These are phyloP conservation scores for Metschnikowia koreensis DNA, from an alignment of 805 yeast species.

Conservation along the genomic window DNA sequence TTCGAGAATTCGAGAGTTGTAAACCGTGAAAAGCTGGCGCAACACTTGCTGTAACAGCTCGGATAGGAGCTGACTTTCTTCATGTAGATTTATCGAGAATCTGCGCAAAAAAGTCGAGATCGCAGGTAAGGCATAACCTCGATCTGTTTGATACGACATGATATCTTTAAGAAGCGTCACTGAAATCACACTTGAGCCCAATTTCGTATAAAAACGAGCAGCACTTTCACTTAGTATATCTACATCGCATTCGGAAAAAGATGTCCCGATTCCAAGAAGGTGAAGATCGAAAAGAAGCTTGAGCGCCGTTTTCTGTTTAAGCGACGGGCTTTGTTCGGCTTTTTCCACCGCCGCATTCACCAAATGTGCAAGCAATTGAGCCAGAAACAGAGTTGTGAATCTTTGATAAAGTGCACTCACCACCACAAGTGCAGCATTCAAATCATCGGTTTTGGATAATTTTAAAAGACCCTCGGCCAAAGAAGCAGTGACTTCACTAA, in stretches of 20 bases:
- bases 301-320: constrained; percentile 11
- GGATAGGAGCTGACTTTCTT: neutral
- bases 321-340: constrained; percentile 3
- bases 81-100: constrained; percentile 1
- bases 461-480: constrained; percentile 59
- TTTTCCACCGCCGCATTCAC: constrained; percentile 12
- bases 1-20: constrained; percentile 32
- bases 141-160: constrained; percentile 26
- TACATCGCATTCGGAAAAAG: constrained; percentile 15
- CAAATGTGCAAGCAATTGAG: constrained; percentile 12
- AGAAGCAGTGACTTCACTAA: constrained; percentile 65
- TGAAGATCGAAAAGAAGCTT: constrained; percentile 15
- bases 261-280: constrained; percentile 11
- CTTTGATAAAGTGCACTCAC: constrained; percentile 76
- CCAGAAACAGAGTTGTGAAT: constrained; percentile 36
- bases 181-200: constrained; percentile 13
- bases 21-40: constrained; percentile 32
- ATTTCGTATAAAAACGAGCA: constrained; percentile 4
- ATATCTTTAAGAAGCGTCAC: constrained; percentile 29
- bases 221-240: constrained; percentile 12
- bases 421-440: constrained; percentile 62
- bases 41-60: constrained; percentile 21
- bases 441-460: constrained; percentile 54
- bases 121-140: constrained; percentile 33
- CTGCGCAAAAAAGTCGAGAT: constrained; percentile 44